phyloP scores from a whole-genome alignment of 2,329 filamentous ascomycete species.

The Aspergillus sp. region DNA sequence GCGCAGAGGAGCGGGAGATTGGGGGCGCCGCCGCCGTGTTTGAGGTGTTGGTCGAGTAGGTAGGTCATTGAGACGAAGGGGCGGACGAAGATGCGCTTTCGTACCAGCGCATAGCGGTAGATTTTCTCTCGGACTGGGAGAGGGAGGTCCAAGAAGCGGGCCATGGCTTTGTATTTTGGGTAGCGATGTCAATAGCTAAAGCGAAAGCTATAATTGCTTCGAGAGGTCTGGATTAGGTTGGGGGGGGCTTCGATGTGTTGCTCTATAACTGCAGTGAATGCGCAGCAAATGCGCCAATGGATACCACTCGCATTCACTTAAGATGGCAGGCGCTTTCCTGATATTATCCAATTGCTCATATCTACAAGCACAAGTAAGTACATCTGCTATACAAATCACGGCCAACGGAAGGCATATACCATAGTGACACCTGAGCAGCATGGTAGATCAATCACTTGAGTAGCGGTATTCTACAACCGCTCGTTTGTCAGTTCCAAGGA shows the following conservation, averaged over 20 bases:
- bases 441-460: not conserved
- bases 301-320: too few relatives aligned
- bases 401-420: not conserved
- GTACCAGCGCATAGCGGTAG: conserved; percentile 11
- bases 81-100: conserved; percentile 9
- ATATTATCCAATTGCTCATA: not conserved
- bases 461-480: conserved; percentile 14
- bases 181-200: too few relatives aligned
- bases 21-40: conserved; percentile 5
- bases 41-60: conserved; percentile 2
- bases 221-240: too few relatives aligned
- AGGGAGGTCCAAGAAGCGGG: conserved; percentile 10
- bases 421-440: not conserved
- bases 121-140: conserved; percentile 9
- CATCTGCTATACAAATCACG: too few relatives aligned
- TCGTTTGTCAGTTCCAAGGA: conserved; percentile 66
- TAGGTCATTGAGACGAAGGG: conserved; percentile 11
- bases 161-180: conserved; percentile 1
- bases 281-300: too few relatives aligned
- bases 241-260: too few relatives aligned
- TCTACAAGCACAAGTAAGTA: not conserved
- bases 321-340: too few relatives aligned
- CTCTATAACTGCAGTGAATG: too few relatives aligned
- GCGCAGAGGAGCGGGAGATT: conserved; percentile 10
- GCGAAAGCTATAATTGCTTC: too few relatives aligned